A percentile compares a stretch with the other conserved stretches of the same genome.
phyloP scores from a whole-genome alignment of 2,329 filamentous ascomycete species.

The Colletotrichum sp. region DNA sequence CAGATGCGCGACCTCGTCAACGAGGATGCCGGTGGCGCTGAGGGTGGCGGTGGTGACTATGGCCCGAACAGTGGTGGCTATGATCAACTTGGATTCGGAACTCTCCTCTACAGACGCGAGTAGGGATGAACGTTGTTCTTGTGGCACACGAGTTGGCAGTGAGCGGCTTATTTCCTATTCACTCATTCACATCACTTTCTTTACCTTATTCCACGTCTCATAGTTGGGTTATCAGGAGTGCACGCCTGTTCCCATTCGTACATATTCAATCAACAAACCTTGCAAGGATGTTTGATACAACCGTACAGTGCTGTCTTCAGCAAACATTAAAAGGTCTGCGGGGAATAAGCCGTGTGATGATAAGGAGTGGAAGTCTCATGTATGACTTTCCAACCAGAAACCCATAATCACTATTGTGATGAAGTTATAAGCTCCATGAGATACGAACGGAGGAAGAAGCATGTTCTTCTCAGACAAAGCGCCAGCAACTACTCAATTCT shows the following conservation, averaged over 20 bases:
- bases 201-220: not conserved
- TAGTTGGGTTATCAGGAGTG: not conserved
- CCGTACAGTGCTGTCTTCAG: not conserved
- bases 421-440: not conserved
- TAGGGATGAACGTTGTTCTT: not conserved
- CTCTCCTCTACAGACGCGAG: constrained; percentile 26
- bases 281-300: rapidly evolving
- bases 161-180: not conserved
- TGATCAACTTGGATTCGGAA: constrained; percentile 40
- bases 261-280: not conserved
- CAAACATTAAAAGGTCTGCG: too few relatives aligned
- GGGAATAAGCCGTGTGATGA: too few relatives aligned
- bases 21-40: constrained; percentile 37
- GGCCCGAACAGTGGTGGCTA: constrained; percentile 43
- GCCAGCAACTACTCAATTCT: not conserved
- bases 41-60: constrained; percentile 50
- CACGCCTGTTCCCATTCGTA: not conserved
- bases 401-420: too few relatives aligned
- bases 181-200: not conserved
- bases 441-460: not conserved
- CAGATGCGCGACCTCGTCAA: constrained; percentile 39
- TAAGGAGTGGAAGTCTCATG: not conserved
- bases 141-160: not conserved
- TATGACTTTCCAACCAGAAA: not conserved
- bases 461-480: rapidly evolving